Base-by-base conservation (phyloP, 1,139 yeast species). In the Nakaseomyces nivariensis region DNA sequence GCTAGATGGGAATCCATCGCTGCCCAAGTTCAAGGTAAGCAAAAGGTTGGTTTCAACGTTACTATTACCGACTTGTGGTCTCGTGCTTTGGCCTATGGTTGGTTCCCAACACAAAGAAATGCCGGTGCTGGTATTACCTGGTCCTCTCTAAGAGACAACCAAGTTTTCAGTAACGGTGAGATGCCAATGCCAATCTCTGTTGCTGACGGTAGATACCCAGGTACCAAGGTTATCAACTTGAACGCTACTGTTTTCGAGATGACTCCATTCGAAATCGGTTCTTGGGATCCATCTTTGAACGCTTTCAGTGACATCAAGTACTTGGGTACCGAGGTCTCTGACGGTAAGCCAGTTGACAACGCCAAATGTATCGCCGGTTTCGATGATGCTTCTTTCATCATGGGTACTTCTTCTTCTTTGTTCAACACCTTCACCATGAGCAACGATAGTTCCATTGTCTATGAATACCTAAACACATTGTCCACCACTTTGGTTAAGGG, bases 171-270 rank as follows among this genome's bases (percentile, higher is more conserved):
- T 43, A 72, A 75, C 54, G 79, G 79, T 56, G 73, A 75, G 46
- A 84, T 85, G 81, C 97, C 97, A 5, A 82, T 83, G 72, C 96
- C 96, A 17, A 79, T 89, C 51, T 76, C 85, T 34, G 83, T 85
- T 7, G 76, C 95, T 1, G 82, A 82, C 61, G 92, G 90, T 51
- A 79, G 96, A 70, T 74, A 81, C 25, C 95, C 95, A 10, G 82
- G 79, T 37, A 68, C 82, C 6, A 52, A 57, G 7, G 72, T 82
- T 50, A 70, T 83, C 50, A 74, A 78, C 58, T 69, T 73, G 13
- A 88, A 85, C 63, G 80, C 92, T 8, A 83, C 95, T 1, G 75
- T 84, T 13, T 80, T 85, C 55, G 97, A 89, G 67, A 72, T 85
- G 60, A 85, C 78, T 54, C 90, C 97, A 1, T 86, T 71, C 59